Conservation (phyloP, 305 asterid genomes). For the Ajuga reptans region DNA sequence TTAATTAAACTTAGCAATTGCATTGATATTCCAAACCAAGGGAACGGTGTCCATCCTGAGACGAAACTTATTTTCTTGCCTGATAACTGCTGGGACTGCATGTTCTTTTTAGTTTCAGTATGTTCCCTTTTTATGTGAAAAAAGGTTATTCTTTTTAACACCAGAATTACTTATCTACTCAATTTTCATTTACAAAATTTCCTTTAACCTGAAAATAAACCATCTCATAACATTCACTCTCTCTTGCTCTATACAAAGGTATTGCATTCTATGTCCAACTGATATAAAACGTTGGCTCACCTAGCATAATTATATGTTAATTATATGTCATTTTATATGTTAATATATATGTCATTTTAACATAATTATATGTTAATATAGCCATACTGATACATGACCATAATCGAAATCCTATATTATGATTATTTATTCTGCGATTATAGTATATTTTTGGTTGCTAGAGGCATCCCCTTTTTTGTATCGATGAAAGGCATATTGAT, state of each 20-base stretch:
- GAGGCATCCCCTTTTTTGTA: not conserved
- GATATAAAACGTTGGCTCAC: not conserved
- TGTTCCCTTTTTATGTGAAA: not conserved
- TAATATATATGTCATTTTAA: too few species aligned
- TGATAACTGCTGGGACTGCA: not conserved
- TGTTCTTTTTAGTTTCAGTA: not conserved
- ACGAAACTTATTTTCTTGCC: not conserved
- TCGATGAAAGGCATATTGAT: not conserved
- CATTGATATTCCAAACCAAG: not conserved
- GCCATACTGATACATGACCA: not conserved
- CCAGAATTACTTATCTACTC: not conserved
- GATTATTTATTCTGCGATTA: not conserved
- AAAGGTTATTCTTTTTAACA: not conserved
- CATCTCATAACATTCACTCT: not conserved
- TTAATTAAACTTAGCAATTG: not conserved
- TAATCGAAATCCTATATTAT: not conserved
- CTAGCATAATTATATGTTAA: too few species aligned
- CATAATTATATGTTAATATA: not conserved
- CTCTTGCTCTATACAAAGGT: not conserved
- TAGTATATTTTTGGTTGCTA: not conserved
- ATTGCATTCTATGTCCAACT: not conserved
- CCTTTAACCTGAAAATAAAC: not conserved
- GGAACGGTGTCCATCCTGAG: not conserved
- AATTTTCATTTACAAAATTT: not conserved
- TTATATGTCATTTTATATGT: too few species aligned